Percentiles rank a stretch among this genome's conserved stretches.
phyloP scores from a whole-genome alignment of 2,329 filamentous ascomycete genomes.

The Lithohypha guttulata region DNA sequence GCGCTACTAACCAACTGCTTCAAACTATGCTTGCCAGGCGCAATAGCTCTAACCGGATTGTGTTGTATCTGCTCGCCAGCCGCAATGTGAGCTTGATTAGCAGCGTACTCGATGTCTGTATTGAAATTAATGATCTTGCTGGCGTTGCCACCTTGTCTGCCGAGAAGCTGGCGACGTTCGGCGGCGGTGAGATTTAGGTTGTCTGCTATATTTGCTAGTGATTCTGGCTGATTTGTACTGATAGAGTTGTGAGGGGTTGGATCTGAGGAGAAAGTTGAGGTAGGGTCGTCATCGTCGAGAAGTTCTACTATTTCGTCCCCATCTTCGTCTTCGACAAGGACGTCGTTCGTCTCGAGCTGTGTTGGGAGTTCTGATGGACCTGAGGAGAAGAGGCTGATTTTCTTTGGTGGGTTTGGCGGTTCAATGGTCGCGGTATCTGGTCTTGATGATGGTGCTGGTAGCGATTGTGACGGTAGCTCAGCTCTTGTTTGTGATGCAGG shows the following conservation, averaged over 20 bases:
- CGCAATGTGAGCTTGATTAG: conserved; percentile 62
- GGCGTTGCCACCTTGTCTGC: conserved; percentile 47
- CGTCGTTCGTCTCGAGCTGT: background rate
- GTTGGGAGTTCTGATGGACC: background rate
- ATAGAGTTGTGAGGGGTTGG: conserved; percentile 8
- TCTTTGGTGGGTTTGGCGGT: conserved; percentile 30
- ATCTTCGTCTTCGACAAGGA: conserved; percentile 4
- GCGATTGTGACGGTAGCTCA: background rate
- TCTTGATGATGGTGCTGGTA: background rate
- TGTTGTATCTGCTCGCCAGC: conserved; percentile 60
- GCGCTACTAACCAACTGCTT: conserved; percentile 78
- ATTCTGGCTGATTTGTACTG: conserved; percentile 31
- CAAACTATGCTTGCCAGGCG: conserved; percentile 80
- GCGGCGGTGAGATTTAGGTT: conserved; percentile 69
- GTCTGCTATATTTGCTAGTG: conserved; percentile 60
- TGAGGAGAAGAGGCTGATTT: conserved; percentile 35
- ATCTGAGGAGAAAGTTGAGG: conserved; percentile 14
- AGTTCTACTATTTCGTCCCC: conserved; percentile 28
- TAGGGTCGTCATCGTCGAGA: conserved; percentile 26
- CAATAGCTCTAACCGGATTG: conserved; percentile 71
- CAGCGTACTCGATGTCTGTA: conserved; percentile 73
- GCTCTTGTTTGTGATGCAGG: conserved; percentile 17
- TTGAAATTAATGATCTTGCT: conserved; percentile 76
- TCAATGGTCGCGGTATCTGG: conserved; percentile 10
- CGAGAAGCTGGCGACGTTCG: conserved; percentile 74